Evolutionary conservation across 805 yeast species (phyloP), one percentile per base, ranked within the genome.

Genomic region (Komagataella kurtzmanii): DNA sequence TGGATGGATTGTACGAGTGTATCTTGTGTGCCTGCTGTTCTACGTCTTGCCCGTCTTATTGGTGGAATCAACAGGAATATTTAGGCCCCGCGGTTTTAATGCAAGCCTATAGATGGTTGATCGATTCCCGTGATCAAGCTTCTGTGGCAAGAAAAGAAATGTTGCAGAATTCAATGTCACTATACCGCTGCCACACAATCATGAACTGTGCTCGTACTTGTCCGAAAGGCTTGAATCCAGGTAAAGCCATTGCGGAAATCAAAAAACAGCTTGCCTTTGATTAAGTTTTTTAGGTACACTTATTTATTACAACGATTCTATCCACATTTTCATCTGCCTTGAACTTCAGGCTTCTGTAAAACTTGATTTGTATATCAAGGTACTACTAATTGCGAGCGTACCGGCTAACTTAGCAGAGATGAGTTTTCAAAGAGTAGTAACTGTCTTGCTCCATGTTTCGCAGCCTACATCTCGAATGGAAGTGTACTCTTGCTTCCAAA

Each of bases 21-120:
- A 91, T 91, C 63, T 75, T 91, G 66, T 91, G 99, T 75, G 99
- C 99, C 8, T 90, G 99, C 74, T 91, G 99, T 72, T 90, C 97
- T 43, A 93, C 99, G 50, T 83, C 98, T 17, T 93, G 99, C 76
- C 99, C 99, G 51, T 90, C 98, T 3, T 93, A 93, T 79, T 93
- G 99, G 99, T 93, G 99, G 99, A 93, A 93, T 74, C 96, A 88
- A 74, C 96, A 90, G 72, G 95, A 93, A 76, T 93, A 93, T 73
- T 75, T 93, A 61, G 99, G 99, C 53, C 99, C 99, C 23, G 99
- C 99, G 30, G 98, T 93, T 52, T 79, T 93, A 69, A 87, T 93
- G 97, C 99, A 93, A 77, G 97, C 98, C 52, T 93, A 83, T 79
- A 85, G 99, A 76, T 93, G 99, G 99, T 82, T 93, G 77, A 81